Conservation (phyloP, 2,329 filamentous ascomycete species). For the Colletotrichum sp. region DNA sequence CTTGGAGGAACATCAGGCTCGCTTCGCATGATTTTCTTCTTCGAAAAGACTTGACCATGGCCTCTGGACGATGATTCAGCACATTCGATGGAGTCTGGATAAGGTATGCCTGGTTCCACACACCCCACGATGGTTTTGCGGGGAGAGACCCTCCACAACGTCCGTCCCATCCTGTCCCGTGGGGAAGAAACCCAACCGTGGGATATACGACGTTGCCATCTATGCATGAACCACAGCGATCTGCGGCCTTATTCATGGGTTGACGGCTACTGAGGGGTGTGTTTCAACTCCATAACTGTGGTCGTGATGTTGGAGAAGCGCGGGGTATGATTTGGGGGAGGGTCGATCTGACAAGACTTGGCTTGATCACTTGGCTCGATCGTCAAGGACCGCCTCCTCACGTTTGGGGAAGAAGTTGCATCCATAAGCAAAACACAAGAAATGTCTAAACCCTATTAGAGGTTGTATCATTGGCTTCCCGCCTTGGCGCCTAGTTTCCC, state of each 20-base stretch:
- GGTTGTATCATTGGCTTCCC: neutral
- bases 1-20: neutral
- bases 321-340: neutral
- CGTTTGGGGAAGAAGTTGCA: neutral
- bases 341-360: neutral
- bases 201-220: neutral
- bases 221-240: neutral
- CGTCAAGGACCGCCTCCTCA: neutral
- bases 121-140: neutral
- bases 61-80: neutral
- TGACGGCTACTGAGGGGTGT: neutral
- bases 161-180: neutral
- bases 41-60: neutral
- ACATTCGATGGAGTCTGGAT: neutral
- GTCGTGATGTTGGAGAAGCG: neutral
- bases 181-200: neutral
- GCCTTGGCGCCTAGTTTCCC: neutral
- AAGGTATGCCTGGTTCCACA: constrained; percentile 2
- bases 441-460: neutral
- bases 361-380: neutral
- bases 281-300: neutral
- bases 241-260: neutral
- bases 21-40: neutral
- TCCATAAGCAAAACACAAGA: neutral
- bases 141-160: neutral